Percentiles rank a stretch among this genome's conserved stretches.
phyloP scores from a whole-genome alignment of 1,284 basidiomycete species.

The Cryptococcus floricola region DNA sequence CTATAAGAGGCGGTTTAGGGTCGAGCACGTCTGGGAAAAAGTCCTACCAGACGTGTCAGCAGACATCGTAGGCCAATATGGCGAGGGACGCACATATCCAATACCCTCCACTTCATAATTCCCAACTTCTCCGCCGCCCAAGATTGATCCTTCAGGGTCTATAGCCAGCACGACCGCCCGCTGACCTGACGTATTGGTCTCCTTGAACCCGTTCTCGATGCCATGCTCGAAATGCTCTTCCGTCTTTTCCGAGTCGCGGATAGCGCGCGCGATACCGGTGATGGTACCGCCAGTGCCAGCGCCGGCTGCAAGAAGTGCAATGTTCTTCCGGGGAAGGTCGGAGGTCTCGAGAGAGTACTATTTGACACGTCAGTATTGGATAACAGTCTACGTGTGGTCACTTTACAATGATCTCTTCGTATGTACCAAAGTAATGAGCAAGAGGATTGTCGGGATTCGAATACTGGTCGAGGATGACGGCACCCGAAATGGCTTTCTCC shows the following conservation, averaged over 20 bases:
- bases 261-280: conserved; percentile 75
- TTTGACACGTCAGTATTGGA: conserved; percentile 12
- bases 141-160: conserved; percentile 89
- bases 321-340: conserved; percentile 52
- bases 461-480: conserved; percentile 89
- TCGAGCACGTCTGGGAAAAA: conserved; percentile 73
- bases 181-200: not conserved
- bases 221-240: not conserved
- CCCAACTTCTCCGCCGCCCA: conserved; percentile 59
- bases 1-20: conserved; percentile 45
- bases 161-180: conserved; percentile 65
- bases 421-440: conserved; percentile 82
- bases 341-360: conserved; percentile 48
- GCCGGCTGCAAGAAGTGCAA: conserved; percentile 80
- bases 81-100: conserved; percentile 53
- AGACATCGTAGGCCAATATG: not conserved
- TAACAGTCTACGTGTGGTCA: not conserved
- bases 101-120: conserved; percentile 88
- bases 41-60: conserved; percentile 52
- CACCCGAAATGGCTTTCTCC: conserved; percentile 73
- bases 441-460: conserved; percentile 71
- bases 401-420: conserved; percentile 73
- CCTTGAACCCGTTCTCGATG: not conserved
- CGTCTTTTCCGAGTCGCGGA: conserved; percentile 59
- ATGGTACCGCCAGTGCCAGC: conserved; percentile 95